phyloP scores from a whole-genome alignment of 2,329 filamentous ascomycete species.

The Pseudophaeomoniella oleicola region DNA sequence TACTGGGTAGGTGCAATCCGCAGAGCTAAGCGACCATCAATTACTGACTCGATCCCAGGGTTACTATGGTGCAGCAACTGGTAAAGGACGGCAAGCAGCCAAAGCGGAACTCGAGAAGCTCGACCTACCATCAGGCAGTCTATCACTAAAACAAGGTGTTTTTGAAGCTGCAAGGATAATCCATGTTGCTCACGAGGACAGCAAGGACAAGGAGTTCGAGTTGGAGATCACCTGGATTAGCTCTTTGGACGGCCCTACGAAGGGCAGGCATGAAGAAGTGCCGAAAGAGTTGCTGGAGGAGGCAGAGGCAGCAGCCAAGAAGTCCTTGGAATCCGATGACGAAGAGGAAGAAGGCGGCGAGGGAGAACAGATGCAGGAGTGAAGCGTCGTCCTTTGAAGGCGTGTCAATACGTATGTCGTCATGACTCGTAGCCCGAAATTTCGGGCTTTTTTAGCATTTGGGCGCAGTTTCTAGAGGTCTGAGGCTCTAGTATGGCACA shows the following conservation, averaged over 20 bases:
- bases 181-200: constrained; percentile 94
- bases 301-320: constrained; percentile 85
- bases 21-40: constrained; percentile 4
- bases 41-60: constrained; percentile 37
- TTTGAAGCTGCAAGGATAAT: constrained; percentile 97
- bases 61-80: constrained; percentile 94
- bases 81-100: constrained; percentile 89
- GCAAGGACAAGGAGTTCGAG: constrained; percentile 99
- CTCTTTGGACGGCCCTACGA: constrained; percentile 67
- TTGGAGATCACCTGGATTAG: constrained; percentile 99
- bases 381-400: constrained; percentile 20
- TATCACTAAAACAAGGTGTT: constrained; percentile 74
- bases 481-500: background rate
- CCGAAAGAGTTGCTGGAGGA: constrained; percentile 82
- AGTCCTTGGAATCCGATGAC: constrained; percentile 73
- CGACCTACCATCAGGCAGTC: constrained; percentile 61
- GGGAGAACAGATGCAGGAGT: constrained; percentile 80
- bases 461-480: background rate
- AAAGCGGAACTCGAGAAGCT: constrained; percentile 98
- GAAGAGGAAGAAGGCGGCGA: constrained; percentile 64
- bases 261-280: constrained; percentile 85
- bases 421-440: too few species aligned
- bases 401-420: too few species aligned
- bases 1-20: constrained; percentile 56
- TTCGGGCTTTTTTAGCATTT: background rate